These are phyloP conservation scores for Linum tenue DNA, from an alignment of 345 rosid genomes.

Conservation along the genomic window DNA sequence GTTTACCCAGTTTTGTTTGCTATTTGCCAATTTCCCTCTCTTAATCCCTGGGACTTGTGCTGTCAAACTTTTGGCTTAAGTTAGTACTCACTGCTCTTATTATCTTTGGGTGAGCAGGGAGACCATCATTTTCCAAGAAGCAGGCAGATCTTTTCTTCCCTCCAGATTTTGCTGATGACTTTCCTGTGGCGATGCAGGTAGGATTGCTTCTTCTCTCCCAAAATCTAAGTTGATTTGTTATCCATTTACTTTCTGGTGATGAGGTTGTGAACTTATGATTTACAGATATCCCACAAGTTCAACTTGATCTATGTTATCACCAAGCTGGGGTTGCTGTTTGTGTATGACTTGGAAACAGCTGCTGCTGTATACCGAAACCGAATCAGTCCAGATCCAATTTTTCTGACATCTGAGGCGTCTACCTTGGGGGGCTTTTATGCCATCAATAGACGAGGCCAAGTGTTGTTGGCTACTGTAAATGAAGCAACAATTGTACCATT, in stretches of 20 bases:
- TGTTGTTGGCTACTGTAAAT: conserved; percentile 69
- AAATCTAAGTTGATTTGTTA: background rate
- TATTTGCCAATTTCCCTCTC: background rate
- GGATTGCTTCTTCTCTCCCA: conserved; percentile 4
- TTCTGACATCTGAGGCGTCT: conserved; percentile 91
- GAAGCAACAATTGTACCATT: conserved; percentile 91
- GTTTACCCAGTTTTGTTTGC: background rate
- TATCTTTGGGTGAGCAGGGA: conserved; percentile 43
- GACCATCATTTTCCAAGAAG: conserved; percentile 83
- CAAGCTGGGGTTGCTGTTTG: conserved; percentile 93
- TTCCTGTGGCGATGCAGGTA: conserved; percentile 99
- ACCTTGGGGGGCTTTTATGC: conserved; percentile 87
- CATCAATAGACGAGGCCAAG: conserved; percentile 60
- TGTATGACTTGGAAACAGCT: conserved; percentile 96
- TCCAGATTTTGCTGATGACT: conserved; percentile 99
- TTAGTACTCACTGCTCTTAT: background rate
- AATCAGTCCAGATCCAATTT: conserved; percentile 98
- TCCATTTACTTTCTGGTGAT: background rate
- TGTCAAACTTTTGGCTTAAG: no score
- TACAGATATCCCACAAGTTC: conserved; percentile 93
- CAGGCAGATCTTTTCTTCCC: conserved; percentile 99
- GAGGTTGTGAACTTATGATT: background rate
- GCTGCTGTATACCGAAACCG: conserved; percentile 94
- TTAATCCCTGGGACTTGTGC: background rate
- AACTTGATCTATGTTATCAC: conserved; percentile 87